Evolutionary conservation across 2,329 filamentous ascomycete genomes (phyloP), one percentile per base, ranked within the genome.

Genomic region (Phyllosticta citrichinensis): DNA sequence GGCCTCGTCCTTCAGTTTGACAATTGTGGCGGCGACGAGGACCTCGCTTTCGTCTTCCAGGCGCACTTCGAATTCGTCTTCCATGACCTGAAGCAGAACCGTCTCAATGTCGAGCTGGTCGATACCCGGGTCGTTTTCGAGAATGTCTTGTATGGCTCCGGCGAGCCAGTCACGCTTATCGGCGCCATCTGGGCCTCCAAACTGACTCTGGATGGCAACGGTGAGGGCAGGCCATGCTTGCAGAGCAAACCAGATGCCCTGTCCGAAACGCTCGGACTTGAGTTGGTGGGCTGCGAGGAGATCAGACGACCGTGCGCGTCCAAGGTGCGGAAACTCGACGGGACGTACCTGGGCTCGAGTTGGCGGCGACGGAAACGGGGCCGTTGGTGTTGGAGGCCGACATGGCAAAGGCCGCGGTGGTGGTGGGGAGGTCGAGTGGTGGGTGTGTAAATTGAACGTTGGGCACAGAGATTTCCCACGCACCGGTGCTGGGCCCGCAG

Each of bases 81-180:
- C 83, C 87, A 97, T 94, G 63, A 96, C 86, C 69, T 97, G 89
- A 55, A 96, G 79, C 55, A 97, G 79, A 57, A 95, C 85, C 51
- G 87, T 82, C 77, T 97, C 93, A 52, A 97, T 79, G 67, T 97
- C 91, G 65, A 87, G 85, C 19, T 82, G 77, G 67, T 96, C 88
- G 11, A 89, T 85, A 60, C 84, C 79, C 1, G 84, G 79, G 11
- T 79, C 74, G 19, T 64, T 66, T 2, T 69, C 79, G 67, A 97
- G 87, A 64, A 96, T 84, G 25, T 96, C 90, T 62, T 87, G 87
- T 58, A 97, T 81, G 52, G 88, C 89, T 65, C 91, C 92, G 57
- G 89, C 93, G 69, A 99, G 89, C 93, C 92, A 97, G 80, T 96
- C 93, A 69, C 93, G 88, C 79, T 97, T 97, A 75, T 95, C 91